These are phyloP conservation scores for Epichloe typhina DNA, from an alignment of 2,329 filamentous ascomycete species.

Conservation along the genomic window DNA sequence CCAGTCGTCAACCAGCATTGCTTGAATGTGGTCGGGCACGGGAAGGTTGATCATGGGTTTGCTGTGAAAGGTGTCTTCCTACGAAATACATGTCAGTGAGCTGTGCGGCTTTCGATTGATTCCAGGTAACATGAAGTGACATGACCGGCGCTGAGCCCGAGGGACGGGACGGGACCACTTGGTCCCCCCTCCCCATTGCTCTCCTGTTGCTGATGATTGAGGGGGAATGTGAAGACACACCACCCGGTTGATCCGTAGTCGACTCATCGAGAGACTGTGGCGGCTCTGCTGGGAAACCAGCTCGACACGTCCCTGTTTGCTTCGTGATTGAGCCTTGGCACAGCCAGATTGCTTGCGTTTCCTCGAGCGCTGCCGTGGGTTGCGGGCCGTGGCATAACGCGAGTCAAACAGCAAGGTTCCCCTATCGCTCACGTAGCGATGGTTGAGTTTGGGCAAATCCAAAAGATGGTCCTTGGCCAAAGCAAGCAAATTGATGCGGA, in stretches of 20 bases:
- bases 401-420: conserved; percentile 4
- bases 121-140: not conserved
- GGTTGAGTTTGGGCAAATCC: conserved; percentile 4
- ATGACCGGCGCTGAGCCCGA: too few relatives aligned
- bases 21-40: conserved; percentile 82
- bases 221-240: not conserved
- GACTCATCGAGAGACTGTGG: not conserved
- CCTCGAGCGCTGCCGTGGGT: not conserved
- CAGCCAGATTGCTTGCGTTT: not conserved
- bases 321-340: not conserved
- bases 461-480: conserved; percentile 7
- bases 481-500: conserved; percentile 1
- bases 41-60: conserved; percentile 76
- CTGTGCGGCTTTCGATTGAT: not conserved
- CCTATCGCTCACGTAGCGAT: conserved; percentile 7
- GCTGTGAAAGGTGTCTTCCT: conserved; percentile 82
- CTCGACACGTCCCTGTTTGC: not conserved
- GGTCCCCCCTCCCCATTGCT: not conserved
- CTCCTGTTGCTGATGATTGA: too few relatives aligned
- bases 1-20: conserved; percentile 93
- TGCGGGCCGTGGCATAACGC: conserved; percentile 1
- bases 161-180: not conserved
- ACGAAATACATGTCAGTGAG: not conserved
- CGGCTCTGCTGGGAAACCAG: not conserved
- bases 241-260: conserved; percentile 1